Base-by-base conservation (phyloP, 208 protist species). In the Acanthamoeba royreba region DNA sequence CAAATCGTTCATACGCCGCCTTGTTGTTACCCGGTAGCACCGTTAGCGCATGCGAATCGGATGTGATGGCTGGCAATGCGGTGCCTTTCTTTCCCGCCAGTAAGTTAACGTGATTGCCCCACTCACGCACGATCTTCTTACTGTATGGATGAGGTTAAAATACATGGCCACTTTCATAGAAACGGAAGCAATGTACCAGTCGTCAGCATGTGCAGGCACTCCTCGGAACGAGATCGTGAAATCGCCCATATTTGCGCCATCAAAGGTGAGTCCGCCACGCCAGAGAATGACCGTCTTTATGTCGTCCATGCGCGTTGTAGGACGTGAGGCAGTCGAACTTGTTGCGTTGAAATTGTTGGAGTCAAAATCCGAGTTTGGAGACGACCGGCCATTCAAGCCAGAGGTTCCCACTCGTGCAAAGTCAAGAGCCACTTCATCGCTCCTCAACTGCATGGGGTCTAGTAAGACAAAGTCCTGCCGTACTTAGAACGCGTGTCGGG, bases 171-270 rank as follows among this genome's bases (percentile, higher is more conserved):
- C 8, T 63, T 25, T 35, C 15, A n/a, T 63, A 63, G 55, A 22
- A 22, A 58, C 49, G 49, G 66, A 77, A 38, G 35, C 19, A 28
- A 77, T 46, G 52, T 55, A 89, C 81, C 81, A 89, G 15, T 66
- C 49, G 47, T 66, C 52, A 35, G 45, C 81, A 5, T 89, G 49
- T 5, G 49, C 35, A 58, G 81, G 81, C 4, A 43, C 52, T 1
- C 81, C 81, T 9, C 81, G 81, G 52, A 89, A 89, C 35, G 81
- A 89, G 81, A 89, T 66, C 47, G 81, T 89, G 81, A 89, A 66
- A 35, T 89, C 81, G 52, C 81, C 81, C 49, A 89, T 45, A 17
- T 55, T 55, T 28, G 28, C 52, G 47, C 81, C 81, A 9, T 89
- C 81, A 28, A 89, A 89, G 4, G 49, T 89, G 49, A 89, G 45